Percentiles rank a stretch among this genome's conserved stretches.
Evolutionary conservation across 208 protist genomes (phyloP).

Genomic region (Trypanosoma boissoni): DNA sequence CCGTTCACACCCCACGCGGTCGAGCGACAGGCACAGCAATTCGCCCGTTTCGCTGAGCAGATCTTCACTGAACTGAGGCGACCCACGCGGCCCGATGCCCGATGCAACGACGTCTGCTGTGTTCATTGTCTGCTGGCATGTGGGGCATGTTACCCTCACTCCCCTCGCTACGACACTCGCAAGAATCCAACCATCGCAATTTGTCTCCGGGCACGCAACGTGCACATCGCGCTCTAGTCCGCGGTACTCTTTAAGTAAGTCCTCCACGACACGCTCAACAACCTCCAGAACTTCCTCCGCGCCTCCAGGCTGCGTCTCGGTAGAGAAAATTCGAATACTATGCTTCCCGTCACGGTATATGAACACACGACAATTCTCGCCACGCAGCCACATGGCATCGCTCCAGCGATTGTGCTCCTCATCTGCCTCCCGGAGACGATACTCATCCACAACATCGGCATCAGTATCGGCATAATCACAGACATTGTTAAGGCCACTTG

Average conservation of each 20-base stretch:
- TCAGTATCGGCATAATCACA: constrained; percentile 49
- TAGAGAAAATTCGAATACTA: constrained; percentile 57
- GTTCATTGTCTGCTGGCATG: constrained; percentile 50
- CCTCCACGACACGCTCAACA: constrained; percentile 46
- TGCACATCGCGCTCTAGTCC: constrained; percentile 52
- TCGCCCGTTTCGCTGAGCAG: constrained; percentile 55
- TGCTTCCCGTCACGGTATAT: constrained; percentile 63
- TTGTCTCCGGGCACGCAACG: constrained; percentile 60
- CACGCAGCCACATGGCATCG: constrained; percentile 82
- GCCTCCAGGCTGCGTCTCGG: constrained; percentile 39
- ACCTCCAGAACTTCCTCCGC: constrained; percentile 63
- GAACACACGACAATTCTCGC: constrained; percentile 58
- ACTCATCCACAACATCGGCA: constrained; percentile 51
- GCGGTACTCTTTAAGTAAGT: constrained; percentile 68
- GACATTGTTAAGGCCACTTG: no score
- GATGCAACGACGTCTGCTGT: constrained; percentile 43
- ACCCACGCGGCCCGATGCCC: constrained; percentile 28
- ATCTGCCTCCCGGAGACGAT: constrained; percentile 64
- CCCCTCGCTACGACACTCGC: constrained; percentile 42
- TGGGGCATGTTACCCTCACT: constrained; percentile 44
- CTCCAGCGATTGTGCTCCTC: constrained; percentile 85
- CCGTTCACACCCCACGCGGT: constrained; percentile 37
- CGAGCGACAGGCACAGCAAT: constrained; percentile 60
- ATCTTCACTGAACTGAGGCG: constrained; percentile 33
- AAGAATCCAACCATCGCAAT: constrained; percentile 65